Evolutionary conservation across 1,284 basidiomycete species (phyloP), one percentile per base, ranked within the genome.

Genomic region (Ustilago trichophora): DNA sequence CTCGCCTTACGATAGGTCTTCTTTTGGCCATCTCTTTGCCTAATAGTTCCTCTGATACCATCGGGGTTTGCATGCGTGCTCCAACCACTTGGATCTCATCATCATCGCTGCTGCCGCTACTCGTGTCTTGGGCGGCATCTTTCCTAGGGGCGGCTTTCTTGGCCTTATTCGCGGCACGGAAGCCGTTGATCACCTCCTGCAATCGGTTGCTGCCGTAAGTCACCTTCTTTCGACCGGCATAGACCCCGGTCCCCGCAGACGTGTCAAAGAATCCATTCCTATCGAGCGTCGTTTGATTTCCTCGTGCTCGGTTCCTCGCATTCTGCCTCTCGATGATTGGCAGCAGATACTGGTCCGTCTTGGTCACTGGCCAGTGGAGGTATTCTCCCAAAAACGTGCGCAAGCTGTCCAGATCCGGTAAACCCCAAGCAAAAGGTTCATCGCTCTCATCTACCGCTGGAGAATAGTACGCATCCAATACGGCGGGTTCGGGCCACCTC

Each of bases 401-500:
- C 33, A 80, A 22, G 46, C 51, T 50, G 75, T 97, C 93, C 2
- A 99, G 87, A 78, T 98, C 94, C 6, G 95, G 93, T 64, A 95
- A 84, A 9, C 93, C 95, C 96, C 96, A 99, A 74, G 92, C 91
- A 81, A 99, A 98, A 0, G 91, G 89, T 76, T 98, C 94, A 49
- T 93, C 89, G 3, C 92, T 95, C 45, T 88, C 87, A 79, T 98
- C 94, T 6, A 97, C 91, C 0, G 88, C 87, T 0, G 96, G 95
- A 73, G 92, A 87, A 68, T 90, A 90, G 82, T 99, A 99, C 1
- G 93, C 96, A 58, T 76, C 68, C 75, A 92, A 90, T 47, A 98
- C 94, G 9, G 87, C 87, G 15, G 90, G 85, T 80, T 96, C 93
- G 0, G 96, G 96, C 93, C 95, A 99, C 29, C 92, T 82, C 9